phyloP scores from a whole-genome alignment of 2,329 filamentous ascomycete species.

The Fusarium napiforme region DNA sequence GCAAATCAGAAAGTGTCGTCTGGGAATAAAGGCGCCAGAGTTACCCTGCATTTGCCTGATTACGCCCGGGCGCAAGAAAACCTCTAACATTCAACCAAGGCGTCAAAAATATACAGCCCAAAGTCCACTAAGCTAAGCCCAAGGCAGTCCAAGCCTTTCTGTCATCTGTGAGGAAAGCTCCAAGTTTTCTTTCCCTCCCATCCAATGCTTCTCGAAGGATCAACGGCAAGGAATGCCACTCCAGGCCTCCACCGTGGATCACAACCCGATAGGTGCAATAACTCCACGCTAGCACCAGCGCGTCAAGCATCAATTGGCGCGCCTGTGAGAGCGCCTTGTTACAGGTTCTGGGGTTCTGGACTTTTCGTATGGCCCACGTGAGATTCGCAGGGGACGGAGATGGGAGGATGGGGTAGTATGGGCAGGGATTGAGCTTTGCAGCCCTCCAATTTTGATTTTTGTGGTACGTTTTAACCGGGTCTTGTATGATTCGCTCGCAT shows the following conservation, averaged over 20 bases:
- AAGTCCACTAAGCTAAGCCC: no score
- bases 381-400: slow-evolving; percentile 5
- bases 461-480: slow-evolving; percentile 13
- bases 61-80: background rate
- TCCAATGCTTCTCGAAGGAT: slow-evolving; percentile 16
- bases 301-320: slow-evolving; percentile 9
- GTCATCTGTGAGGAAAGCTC: rapidly evolving
- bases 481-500: slow-evolving; percentile 11
- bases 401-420: background rate
- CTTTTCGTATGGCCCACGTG: slow-evolving; percentile 9
- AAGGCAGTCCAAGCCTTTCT: background rate
- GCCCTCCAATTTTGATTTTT: slow-evolving; percentile 15
- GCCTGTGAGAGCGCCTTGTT: slow-evolving; percentile 7
- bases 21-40: background rate
- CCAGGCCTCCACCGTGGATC: background rate
- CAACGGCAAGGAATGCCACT: slow-evolving; percentile 24
- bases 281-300: background rate
- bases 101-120: background rate
- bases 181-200: no score
- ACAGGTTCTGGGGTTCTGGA: background rate
- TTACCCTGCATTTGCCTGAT: background rate
- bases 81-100: rapidly evolving
- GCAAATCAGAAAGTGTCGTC: background rate
- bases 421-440: no score
- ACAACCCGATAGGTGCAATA: slow-evolving; percentile 26